phyloP scores from a whole-genome alignment of 768 basidiomycete species.

The Exidia glandulosa region DNA sequence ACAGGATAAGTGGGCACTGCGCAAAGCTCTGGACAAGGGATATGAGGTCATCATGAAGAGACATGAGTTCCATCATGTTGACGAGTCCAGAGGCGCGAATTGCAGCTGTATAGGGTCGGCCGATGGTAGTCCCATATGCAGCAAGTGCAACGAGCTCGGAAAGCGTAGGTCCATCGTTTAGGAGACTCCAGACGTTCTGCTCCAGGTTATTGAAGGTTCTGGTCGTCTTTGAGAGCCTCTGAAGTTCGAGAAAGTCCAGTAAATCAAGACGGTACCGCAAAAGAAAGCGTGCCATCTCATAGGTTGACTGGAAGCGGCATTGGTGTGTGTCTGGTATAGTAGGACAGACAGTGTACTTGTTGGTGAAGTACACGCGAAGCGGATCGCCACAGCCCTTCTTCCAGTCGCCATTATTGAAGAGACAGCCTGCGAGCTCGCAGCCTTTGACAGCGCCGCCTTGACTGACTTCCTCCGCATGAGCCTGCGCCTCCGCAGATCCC shows the following conservation, averaged over 20 bases:
- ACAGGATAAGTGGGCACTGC: too few relatives aligned
- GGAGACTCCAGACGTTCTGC: conserved; percentile 13
- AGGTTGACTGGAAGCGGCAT: conserved; percentile 11
- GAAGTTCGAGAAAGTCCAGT: conserved; percentile 12
- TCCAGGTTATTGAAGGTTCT: conserved; percentile 17
- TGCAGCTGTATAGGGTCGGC: conserved; percentile 14
- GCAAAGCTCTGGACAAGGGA: too few relatives aligned
- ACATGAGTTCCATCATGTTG: conserved; percentile 15
- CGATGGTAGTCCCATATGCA: conserved; percentile 13
- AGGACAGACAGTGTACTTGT: neutral
- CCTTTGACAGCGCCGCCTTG: conserved; percentile 17
- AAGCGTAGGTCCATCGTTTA: conserved; percentile 11
- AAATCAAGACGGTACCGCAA: conserved; percentile 8
- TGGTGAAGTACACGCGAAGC: conserved; percentile 8
- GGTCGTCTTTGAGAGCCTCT: conserved; percentile 11
- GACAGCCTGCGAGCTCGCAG: conserved; percentile 16
- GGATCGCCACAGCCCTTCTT: conserved; percentile 24
- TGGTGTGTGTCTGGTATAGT: conserved; percentile 16
- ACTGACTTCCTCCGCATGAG: neutral
- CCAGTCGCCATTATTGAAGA: conserved; percentile 25
- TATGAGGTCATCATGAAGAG: conserved; percentile 12
- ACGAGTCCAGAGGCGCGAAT: conserved; percentile 9
- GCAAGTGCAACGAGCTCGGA: conserved; percentile 14
- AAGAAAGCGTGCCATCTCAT: conserved; percentile 10
- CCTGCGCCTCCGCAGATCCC: too few relatives aligned